Conservation (phyloP, 768 basidiomycete species). For the Gyrodon lividus region DNA sequence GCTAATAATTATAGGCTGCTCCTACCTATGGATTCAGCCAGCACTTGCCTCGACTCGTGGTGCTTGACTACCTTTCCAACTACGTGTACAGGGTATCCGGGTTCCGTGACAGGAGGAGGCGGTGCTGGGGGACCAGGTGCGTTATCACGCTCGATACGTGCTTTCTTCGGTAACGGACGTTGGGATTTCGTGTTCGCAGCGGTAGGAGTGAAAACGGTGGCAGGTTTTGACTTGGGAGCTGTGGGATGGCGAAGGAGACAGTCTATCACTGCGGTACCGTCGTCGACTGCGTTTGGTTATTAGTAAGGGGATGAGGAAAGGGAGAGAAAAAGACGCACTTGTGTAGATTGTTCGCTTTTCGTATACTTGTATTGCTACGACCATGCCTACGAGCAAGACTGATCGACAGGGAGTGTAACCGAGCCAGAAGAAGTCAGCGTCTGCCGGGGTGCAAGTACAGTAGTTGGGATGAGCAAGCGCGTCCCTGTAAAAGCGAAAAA, state of each 20-base stretch:
- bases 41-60: conserved; percentile 44
- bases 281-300: conserved; percentile 54
- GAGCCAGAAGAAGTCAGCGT: conserved; percentile 66
- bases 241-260: conserved; percentile 48
- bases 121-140: conserved; percentile 6
- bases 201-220: conserved; percentile 3
- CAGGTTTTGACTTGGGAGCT: conserved; percentile 8
- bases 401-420: conserved; percentile 69
- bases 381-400: conserved; percentile 57
- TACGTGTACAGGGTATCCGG: conserved; percentile 48
- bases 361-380: conserved; percentile 60
- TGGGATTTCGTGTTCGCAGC: conserved; percentile 3
- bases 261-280: conserved; percentile 72
- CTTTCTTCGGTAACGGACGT: conserved; percentile 17
- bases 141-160: conserved; percentile 4
- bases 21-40: conserved; percentile 51
- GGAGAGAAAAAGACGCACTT: conserved; percentile 36
- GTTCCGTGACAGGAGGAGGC: conserved; percentile 39
- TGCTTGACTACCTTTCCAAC: conserved; percentile 44
- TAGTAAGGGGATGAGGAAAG: not conserved
- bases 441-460: conserved; percentile 31
- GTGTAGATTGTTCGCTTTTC: conserved; percentile 62
- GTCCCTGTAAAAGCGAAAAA: not conserved
- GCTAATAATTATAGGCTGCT: no score
- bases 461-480: not conserved